Conservation (phyloP, 768 basidiomycete genomes). For the Boletus speciosus region DNA sequence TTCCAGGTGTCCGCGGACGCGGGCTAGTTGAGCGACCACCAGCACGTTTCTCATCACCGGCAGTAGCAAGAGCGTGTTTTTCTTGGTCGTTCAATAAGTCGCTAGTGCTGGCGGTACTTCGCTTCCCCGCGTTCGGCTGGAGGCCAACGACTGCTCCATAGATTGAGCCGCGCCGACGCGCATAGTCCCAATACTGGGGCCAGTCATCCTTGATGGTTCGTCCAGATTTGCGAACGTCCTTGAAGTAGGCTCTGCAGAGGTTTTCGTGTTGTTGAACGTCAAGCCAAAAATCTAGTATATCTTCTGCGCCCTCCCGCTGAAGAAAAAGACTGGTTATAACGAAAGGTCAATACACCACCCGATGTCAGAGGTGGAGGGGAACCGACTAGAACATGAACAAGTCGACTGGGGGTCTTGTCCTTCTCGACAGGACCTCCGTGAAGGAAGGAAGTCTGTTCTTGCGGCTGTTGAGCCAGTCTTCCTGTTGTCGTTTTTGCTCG, state of each 20-base stretch:
- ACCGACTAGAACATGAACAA: slow-evolving; percentile 99
- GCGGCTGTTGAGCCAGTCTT: slow-evolving; percentile 72
- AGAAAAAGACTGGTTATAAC: slow-evolving; percentile 71
- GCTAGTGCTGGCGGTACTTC: slow-evolving; percentile 79
- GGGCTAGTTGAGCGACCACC: slow-evolving; percentile 61
- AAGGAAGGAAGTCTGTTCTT: slow-evolving; percentile 82
- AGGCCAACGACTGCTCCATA: slow-evolving; percentile 88
- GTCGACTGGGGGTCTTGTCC: slow-evolving; percentile 93
- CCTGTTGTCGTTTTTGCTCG: slow-evolving; percentile 51
- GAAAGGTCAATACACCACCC: slow-evolving; percentile 3
- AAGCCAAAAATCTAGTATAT: slow-evolving; percentile 97
- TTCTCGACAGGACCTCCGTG: slow-evolving; percentile 84
- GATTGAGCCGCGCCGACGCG: slow-evolving; percentile 85
- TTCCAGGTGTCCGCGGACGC: slow-evolving; percentile 40
- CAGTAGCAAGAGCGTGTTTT: slow-evolving; percentile 55
- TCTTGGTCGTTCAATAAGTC: slow-evolving; percentile 70
- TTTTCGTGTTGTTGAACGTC: slow-evolving; percentile 99
- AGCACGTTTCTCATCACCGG: slow-evolving; percentile 42
- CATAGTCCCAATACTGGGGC: slow-evolving; percentile 98
- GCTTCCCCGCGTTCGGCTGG: slow-evolving; percentile 58
- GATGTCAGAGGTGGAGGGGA: not conserved
- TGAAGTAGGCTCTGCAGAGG: slow-evolving; percentile 97
- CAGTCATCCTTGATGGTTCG: slow-evolving; percentile 93
- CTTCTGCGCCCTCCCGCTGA: slow-evolving; percentile 93
- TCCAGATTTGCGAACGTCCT: slow-evolving; percentile 94